Evolutionary conservation across 176 grass and related monocot species (phyloP).

Genomic region (Coix lacrymajobi): DNA sequence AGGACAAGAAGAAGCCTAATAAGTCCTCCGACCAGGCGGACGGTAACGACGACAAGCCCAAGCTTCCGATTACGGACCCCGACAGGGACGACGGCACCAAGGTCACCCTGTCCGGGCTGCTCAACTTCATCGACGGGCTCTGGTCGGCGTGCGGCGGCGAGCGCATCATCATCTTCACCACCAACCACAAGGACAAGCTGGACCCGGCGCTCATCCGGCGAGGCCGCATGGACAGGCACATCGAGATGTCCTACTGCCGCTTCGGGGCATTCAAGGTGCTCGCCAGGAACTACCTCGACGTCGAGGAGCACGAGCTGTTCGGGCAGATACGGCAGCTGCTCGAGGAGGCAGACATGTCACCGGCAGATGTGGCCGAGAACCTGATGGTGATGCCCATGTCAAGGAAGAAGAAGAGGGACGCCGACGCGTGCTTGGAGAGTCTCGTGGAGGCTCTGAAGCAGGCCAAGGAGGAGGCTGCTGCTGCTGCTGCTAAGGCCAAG

Average conservation of each 20-base stretch:
- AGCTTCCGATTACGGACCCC: neutral
- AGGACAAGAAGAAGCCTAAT: conserved; percentile 26
- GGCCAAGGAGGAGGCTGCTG: conserved; percentile 14
- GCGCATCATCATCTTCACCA: conserved; percentile 68
- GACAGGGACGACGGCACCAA: conserved; percentile 30
- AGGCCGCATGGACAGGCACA: conserved; percentile 78
- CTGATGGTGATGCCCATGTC: conserved; percentile 66
- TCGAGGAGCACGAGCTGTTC: conserved; percentile 30
- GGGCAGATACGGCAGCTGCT: conserved; percentile 19
- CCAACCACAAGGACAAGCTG: conserved; percentile 62
- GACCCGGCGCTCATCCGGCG: conserved; percentile 60
- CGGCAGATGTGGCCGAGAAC: conserved; percentile 60
- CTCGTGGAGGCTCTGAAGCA: conserved; percentile 34
- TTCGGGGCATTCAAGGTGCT: conserved; percentile 65
- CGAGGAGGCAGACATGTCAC: conserved; percentile 42
- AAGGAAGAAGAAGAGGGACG: conserved; percentile 32
- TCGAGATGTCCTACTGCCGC: conserved; percentile 66
- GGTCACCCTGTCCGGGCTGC: conserved; percentile 60
- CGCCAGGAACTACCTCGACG: conserved; percentile 46
- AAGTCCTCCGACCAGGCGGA: neutral
- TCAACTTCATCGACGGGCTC: conserved; percentile 77
- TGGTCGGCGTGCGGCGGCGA: conserved; percentile 77
- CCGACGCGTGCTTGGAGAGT: neutral
- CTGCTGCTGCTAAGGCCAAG: neutral
- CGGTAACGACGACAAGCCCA: neutral